A percentile compares a stretch with the other conserved stretches of the same genome.
Evolutionary conservation across 306 rosid genomes (phyloP).

Genomic region (Alnus glutinosa): DNA sequence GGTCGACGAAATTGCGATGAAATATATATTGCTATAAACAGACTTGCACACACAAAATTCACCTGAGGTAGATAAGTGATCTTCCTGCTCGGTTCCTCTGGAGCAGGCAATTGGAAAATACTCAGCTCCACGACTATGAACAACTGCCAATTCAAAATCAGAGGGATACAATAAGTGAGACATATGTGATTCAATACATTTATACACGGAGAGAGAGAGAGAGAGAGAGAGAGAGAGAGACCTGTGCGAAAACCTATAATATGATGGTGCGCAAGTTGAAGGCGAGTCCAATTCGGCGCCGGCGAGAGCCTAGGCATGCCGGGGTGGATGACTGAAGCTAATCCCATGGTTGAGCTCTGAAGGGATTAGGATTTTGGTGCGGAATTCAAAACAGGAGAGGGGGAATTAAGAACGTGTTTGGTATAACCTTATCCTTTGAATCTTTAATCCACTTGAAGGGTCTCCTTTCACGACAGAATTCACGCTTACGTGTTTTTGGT

Average conservation of each 20-base stretch:
- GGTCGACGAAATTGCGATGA: background rate
- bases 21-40: background rate
- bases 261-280: constrained; percentile 29
- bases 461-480: too few relatives aligned
- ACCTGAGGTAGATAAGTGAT: constrained; percentile 58
- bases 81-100: constrained; percentile 51
- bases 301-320: constrained; percentile 30
- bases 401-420: background rate
- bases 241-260: constrained; percentile 45
- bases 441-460: background rate
- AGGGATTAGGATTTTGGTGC: background rate
- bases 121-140: constrained; percentile 37
- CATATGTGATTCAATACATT: background rate
- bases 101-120: constrained; percentile 38
- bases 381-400: background rate
- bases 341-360: constrained; percentile 43
- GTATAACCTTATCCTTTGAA: background rate
- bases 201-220: background rate
- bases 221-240: constrained; percentile 10
- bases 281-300: constrained; percentile 35
- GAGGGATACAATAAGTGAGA: constrained; percentile 16
- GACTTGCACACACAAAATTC: background rate
- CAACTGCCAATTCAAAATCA: constrained; percentile 38
- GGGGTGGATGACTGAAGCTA: constrained; percentile 59
- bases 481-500: too few relatives aligned